phyloP scores from a whole-genome alignment of 129 eudicot genomes.

The Ambrosia trifida region DNA sequence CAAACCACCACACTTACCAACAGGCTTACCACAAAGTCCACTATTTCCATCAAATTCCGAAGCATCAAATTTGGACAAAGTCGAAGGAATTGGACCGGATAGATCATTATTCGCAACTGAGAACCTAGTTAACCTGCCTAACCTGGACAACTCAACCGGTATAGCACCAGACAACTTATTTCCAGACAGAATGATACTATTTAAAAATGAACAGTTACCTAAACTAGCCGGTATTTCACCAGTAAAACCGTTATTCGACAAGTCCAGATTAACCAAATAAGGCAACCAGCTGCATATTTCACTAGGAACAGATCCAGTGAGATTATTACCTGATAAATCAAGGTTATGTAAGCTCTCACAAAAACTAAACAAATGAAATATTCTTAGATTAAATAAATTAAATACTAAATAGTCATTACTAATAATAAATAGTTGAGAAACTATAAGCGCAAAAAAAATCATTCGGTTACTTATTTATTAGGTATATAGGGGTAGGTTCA shows the following conservation, averaged over 20 bases:
- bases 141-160: conserved; percentile 48
- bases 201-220: conserved; percentile 57
- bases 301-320: conserved; percentile 55
- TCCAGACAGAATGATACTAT: conserved; percentile 41
- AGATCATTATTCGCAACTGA: conserved; percentile 64
- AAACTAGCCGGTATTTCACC: conserved; percentile 61
- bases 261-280: conserved; percentile 57
- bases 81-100: conserved; percentile 54
- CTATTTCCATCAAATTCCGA: conserved; percentile 46
- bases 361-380: background rate
- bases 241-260: conserved; percentile 52
- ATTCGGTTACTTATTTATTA: too few relatives aligned
- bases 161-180: conserved; percentile 63
- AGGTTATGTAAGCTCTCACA: conserved; percentile 68
- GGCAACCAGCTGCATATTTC: conserved; percentile 69
- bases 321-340: conserved; percentile 43
- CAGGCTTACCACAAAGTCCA: conserved; percentile 65
- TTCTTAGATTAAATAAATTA: too few relatives aligned
- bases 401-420: too few relatives aligned
- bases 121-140: conserved; percentile 52
- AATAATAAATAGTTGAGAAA: too few relatives aligned
- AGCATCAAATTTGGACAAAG: conserved; percentile 22
- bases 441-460: too few relatives aligned
- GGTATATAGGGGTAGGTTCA: too few relatives aligned
- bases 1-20: conserved; percentile 66